phyloP scores from a whole-genome alignment of 805 yeast genomes.

The Priceomyces castillae region DNA sequence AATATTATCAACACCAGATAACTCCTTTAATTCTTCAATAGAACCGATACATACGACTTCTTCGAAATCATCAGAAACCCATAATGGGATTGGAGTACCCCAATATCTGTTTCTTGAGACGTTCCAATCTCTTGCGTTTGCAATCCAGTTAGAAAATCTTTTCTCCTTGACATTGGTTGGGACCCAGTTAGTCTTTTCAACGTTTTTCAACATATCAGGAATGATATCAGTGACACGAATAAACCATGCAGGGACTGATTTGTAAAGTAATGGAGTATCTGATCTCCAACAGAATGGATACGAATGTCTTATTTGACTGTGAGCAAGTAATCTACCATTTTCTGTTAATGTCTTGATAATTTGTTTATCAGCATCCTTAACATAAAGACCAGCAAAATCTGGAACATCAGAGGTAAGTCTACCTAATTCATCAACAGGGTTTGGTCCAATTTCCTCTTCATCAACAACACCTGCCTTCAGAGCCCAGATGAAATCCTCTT shows the following conservation, averaged over 20 bases:
- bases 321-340: constrained; percentile 68
- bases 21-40: constrained; percentile 76
- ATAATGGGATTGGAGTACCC: constrained; percentile 99
- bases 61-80: constrained; percentile 92
- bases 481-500: constrained; percentile 90
- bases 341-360: constrained; percentile 84
- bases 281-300: constrained; percentile 99
- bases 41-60: constrained; percentile 95
- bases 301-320: constrained; percentile 86
- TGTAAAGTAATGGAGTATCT: constrained; percentile 93
- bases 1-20: constrained; percentile 78
- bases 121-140: constrained; percentile 99
- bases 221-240: constrained; percentile 83
- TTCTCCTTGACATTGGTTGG: constrained; percentile 88
- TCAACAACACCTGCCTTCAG: constrained; percentile 69
- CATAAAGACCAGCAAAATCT: constrained; percentile 78
- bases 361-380: constrained; percentile 91
- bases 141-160: constrained; percentile 96
- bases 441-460: constrained; percentile 74
- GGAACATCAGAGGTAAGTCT: constrained; percentile 71
- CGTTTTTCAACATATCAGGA: constrained; percentile 85
- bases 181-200: constrained; percentile 90
- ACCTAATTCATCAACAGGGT: constrained; percentile 94
- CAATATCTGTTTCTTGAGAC: constrained; percentile 97
- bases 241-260: constrained; percentile 99